These are phyloP conservation scores for Magnolia officinalis DNA, from an alignment of 164 flowering plant genomes.

Conservation along the genomic window DNA sequence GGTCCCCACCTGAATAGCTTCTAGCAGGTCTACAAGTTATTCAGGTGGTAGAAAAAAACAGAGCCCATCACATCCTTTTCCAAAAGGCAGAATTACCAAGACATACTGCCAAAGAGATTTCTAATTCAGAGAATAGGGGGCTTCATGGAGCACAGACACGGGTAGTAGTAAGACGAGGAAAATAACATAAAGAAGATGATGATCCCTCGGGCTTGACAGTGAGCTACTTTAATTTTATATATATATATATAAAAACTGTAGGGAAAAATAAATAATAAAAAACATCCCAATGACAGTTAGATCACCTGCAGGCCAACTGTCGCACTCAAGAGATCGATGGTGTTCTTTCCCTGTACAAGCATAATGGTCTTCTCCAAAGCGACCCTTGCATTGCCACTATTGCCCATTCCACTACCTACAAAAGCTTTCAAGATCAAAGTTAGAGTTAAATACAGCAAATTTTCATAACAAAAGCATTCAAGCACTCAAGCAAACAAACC, in stretches of 20 bases:
- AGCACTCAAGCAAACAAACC: not conserved
- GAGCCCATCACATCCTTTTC: not conserved
- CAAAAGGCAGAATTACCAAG: not conserved
- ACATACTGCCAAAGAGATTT: not conserved
- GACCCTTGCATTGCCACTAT: slow-evolving; percentile 43
- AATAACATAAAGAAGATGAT: slow-evolving; percentile 1
- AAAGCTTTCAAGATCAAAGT: not conserved
- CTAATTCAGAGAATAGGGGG: not conserved
- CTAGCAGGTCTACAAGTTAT: no score
- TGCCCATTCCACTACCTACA: slow-evolving; percentile 70
- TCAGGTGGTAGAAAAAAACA: no score
- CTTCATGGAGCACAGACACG: not conserved
- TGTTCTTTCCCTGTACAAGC: slow-evolving; percentile 58
- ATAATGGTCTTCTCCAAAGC: slow-evolving; percentile 55
- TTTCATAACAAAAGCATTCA: not conserved
- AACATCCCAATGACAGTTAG: not conserved
- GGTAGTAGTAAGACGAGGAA: not conserved
- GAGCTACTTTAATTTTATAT: not conserved
- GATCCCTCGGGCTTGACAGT: not conserved
- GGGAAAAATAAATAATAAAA: not conserved
- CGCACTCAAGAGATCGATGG: slow-evolving; percentile 77
- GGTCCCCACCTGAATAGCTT: no score
- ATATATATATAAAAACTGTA: not conserved
- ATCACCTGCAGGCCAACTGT: slow-evolving; percentile 94
- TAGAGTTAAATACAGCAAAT: no score